phyloP scores from a whole-genome alignment of 1,284 basidiomycete species.

The Cryptococcus sp. region DNA sequence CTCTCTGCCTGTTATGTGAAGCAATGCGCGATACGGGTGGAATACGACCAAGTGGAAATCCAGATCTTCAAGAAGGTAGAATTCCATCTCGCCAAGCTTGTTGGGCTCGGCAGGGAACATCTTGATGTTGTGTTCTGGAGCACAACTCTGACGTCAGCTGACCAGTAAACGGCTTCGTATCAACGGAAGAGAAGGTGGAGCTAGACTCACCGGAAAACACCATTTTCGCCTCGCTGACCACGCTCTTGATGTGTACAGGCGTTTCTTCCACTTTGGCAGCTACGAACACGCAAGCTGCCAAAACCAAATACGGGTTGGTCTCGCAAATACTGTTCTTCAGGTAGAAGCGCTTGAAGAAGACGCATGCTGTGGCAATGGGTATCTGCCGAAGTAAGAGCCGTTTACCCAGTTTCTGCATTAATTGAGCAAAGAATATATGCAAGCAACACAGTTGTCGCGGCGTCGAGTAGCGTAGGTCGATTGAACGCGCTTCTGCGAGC shows the following conservation, averaged over 20 bases:
- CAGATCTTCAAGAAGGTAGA: conserved; percentile 93
- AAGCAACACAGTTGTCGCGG: conserved; percentile 75
- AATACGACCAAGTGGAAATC: conserved; percentile 93
- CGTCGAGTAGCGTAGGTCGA: conserved; percentile 75
- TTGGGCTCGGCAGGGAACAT: conserved; percentile 79
- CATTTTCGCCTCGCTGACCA: conserved; percentile 77
- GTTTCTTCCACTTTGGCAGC: conserved; percentile 97
- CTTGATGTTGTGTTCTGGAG: conserved; percentile 66
- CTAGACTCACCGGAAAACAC: conserved; percentile 70
- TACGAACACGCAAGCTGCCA: conserved; percentile 90
- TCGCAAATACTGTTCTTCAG: conserved; percentile 90
- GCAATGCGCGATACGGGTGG: conserved; percentile 88
- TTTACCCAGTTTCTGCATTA: conserved; percentile 84
- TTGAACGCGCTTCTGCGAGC: conserved; percentile 67
- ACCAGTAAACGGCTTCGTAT: neutral
- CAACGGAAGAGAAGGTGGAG: conserved; percentile 11
- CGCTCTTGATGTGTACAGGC: conserved; percentile 89
- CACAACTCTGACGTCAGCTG: too few relatives aligned
- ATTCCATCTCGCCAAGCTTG: conserved; percentile 98
- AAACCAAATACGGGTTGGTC: conserved; percentile 89
- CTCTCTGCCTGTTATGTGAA: conserved; percentile 67
- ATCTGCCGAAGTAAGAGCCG: conserved; percentile 80
- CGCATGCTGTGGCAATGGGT: conserved; percentile 86
- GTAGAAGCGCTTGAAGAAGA: conserved; percentile 95
- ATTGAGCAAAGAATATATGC: conserved; percentile 79